Evolutionary conservation across 192 early-diverging fungal genomes (phyloP).

Genomic region (Mortierella hygrophila): DNA sequence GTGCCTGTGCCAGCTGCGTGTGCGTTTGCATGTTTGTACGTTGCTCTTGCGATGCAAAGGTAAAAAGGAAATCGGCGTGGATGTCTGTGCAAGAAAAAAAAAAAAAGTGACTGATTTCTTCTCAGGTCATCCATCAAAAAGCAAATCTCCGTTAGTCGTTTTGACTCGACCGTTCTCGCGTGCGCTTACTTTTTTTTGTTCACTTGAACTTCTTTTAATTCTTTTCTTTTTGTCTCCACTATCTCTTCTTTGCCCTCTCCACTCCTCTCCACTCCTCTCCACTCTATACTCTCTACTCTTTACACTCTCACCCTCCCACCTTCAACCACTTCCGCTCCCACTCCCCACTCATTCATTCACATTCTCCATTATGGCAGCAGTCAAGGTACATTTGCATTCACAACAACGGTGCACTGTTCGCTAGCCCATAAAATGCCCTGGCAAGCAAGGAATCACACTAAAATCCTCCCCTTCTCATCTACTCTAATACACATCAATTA

Average conservation of each 20-base stretch:
- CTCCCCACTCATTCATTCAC: neutral
- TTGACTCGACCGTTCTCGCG: too few species aligned
- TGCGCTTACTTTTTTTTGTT: neutral
- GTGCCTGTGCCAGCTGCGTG: too few species aligned
- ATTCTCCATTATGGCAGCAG: neutral
- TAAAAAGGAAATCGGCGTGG: too few species aligned
- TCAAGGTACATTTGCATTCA: conserved; percentile 10
- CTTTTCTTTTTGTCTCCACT: too few species aligned
- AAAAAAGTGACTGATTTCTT: too few species aligned
- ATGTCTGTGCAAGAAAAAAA: too few species aligned
- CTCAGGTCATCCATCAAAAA: too few species aligned
- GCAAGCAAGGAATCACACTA: neutral
- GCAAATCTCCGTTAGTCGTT: too few species aligned
- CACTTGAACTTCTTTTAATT: neutral
- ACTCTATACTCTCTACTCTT: neutral
- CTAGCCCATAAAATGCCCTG: neutral
- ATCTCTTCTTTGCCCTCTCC: neutral
- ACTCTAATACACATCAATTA: neutral
- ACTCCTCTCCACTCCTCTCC: neutral
- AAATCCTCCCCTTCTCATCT: neutral
- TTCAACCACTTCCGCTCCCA: neutral
- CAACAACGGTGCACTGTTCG: neutral
- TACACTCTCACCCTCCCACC: neutral
- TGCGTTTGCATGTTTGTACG: too few species aligned
- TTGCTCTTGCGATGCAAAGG: too few species aligned